A percentile compares a stretch with the other conserved stretches of the same genome.
Evolutionary conservation across 306 rosid genomes (phyloP).

Genomic region (Lupinus albus): DNA sequence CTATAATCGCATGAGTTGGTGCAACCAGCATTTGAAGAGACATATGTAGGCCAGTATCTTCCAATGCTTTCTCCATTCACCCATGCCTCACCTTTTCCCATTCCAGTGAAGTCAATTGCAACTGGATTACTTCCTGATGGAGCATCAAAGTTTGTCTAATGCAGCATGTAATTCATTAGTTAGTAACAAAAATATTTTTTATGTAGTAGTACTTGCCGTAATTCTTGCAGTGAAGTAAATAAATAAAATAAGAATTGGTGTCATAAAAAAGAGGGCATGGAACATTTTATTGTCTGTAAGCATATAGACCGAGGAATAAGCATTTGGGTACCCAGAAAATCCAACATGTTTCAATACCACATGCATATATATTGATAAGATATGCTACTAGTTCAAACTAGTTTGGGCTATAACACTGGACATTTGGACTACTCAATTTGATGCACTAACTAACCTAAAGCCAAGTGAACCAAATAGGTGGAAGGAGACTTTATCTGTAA

Average conservation of each 20-base stretch:
- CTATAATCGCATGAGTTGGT: constrained; percentile 63
- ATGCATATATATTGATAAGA: background rate
- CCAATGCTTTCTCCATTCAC: constrained; percentile 98
- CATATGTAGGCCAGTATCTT: constrained; percentile 81
- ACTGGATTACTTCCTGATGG: constrained; percentile 83
- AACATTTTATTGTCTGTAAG: too few relatives aligned
- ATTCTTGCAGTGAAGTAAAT: too few relatives aligned
- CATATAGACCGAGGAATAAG: background rate
- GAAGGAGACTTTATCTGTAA: background rate
- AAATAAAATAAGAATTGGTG: background rate
- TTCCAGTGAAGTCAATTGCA: constrained; percentile 85
- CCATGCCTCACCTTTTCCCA: constrained; percentile 99
- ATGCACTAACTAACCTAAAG: background rate
- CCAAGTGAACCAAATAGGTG: constrained; percentile 22
- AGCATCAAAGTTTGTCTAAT: constrained; percentile 70
- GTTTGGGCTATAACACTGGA: background rate
- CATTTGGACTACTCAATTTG: background rate
- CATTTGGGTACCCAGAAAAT: too few relatives aligned
- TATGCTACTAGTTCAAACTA: background rate
- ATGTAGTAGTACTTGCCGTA: background rate
- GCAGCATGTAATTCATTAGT: constrained; percentile 39
- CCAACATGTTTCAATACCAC: too few relatives aligned
- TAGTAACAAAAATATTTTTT: constrained; percentile 31
- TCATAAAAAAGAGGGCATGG: background rate
- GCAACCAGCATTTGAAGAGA: constrained; percentile 61